Percentiles rank a stretch among this genome's conserved stretches.
phyloP scores from a whole-genome alignment of 495 filamentous ascomycete genomes.

The Baudoinia panamericana region DNA sequence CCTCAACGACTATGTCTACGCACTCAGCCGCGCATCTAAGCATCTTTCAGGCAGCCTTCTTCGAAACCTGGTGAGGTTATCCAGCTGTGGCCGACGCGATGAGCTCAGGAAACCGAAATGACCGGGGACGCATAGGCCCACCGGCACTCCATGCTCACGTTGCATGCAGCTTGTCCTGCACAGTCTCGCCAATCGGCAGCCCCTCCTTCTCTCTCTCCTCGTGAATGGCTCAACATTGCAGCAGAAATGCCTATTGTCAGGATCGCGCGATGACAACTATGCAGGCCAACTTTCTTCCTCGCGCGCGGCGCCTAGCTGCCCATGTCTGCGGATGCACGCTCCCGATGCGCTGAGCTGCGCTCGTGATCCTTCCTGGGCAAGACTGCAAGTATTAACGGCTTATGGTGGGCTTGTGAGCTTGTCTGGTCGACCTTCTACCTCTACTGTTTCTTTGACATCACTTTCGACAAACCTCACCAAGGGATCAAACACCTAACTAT shows the following conservation, averaged over 20 bases:
- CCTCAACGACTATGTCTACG: no score
- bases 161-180: neutral
- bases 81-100: neutral
- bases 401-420: neutral
- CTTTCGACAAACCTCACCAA: no score
- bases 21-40: no score
- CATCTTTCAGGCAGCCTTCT: no score
- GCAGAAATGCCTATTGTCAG: slow-evolving; percentile 7
- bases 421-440: no score
- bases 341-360: slow-evolving; percentile 6
- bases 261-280: no score
- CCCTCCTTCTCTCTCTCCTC: neutral
- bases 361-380: neutral
- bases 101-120: neutral
- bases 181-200: slow-evolving; percentile 7
- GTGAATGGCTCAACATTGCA: slow-evolving; percentile 12
- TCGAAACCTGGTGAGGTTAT: slow-evolving; percentile 2
- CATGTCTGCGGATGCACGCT: neutral
- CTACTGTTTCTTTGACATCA: no score
- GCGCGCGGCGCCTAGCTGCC: slow-evolving; percentile 3
- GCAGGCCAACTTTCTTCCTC: neutral
- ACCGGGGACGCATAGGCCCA: neutral
- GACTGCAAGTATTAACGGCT: neutral
- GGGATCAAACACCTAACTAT: no score
- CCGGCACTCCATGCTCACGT: neutral